Evolutionary conservation across 768 basidiomycete genomes (phyloP).

Genomic region (Tulasnella sp.): DNA sequence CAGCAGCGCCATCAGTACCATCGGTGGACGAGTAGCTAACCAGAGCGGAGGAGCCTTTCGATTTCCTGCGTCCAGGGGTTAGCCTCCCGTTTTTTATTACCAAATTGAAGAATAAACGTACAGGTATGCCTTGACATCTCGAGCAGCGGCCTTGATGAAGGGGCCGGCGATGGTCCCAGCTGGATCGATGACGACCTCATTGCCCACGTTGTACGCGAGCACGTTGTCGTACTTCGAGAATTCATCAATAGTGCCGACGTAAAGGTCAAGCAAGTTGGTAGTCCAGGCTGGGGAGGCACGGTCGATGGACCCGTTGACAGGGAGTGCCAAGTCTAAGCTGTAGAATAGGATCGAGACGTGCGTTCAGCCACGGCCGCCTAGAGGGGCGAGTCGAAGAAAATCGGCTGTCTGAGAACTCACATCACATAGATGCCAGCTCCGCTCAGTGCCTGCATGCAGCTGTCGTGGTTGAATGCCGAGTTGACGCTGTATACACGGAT

Average conservation of each 20-base stretch:
- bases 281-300: constrained; percentile 70
- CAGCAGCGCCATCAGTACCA: constrained; percentile 67
- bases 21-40: constrained; percentile 87
- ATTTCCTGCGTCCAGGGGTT: constrained; percentile 43
- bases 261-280: constrained; percentile 72
- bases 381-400: neutral
- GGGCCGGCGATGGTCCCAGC: constrained; percentile 57
- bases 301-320: constrained; percentile 77
- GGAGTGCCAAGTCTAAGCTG: constrained; percentile 83
- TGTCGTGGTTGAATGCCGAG: constrained; percentile 75
- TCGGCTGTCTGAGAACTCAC: constrained; percentile 44
- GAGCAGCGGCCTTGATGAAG: constrained; percentile 86
- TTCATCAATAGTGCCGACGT: constrained; percentile 68
- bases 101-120: constrained; percentile 37
- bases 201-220: constrained; percentile 84
- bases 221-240: constrained; percentile 88
- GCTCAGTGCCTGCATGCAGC: constrained; percentile 75
- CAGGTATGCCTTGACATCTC: constrained; percentile 84
- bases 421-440: constrained; percentile 83
- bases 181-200: constrained; percentile 64
- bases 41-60: constrained; percentile 58
- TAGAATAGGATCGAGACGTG: constrained; percentile 14
- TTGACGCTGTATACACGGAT: constrained; percentile 86
- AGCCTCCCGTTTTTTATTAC: neutral
- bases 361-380: constrained; percentile 7